Base-by-base conservation (phyloP, 805 yeast species). In the Wickerhamomyces ciferrii region DNA sequence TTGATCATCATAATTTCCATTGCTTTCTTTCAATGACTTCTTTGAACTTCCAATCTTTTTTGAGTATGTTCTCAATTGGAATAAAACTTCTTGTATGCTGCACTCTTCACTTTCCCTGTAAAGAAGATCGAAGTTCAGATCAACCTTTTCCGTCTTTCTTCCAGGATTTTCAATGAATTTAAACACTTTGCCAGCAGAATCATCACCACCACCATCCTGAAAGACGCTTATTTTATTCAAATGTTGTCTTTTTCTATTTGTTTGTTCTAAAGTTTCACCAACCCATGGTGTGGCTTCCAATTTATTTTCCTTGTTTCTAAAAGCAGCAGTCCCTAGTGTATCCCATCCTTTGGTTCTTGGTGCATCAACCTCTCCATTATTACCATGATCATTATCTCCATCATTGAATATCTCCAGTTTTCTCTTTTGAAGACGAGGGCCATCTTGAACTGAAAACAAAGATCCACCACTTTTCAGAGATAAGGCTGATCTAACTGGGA, bases 1-100 rank as follows among this genome's bases (percentile, higher is more conserved):
- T n/a, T n/a, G n/a, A n/a, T n/a, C n/a, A n/a, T n/a, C n/a, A n/a
- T n/a, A n/a, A n/a, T n/a, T n/a, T n/a, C n/a, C n/a, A n/a, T n/a
- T n/a, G n/a, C n/a, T n/a, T n/a, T n/a, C n/a, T n/a, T n/a, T n/a
- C n/a, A n/a, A n/a, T n/a, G n/a, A n/a, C n/a, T n/a, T n/a, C n/a
- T n/a, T n/a, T n/a, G n/a, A n/a, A n/a, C n/a, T n/a, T n/a, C n/a
- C n/a, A n/a, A n/a, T 42, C 17, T 35, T 35, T 11, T 6, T 20
- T 17, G 19, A 11, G 14, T 17, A 7, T 5, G 3, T 7, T 10
- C 39, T 37, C 17, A 37, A 21, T 21, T 37, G 15, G 7, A 14
- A 84, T 41, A 87, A 63, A 2, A 89, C 61, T 57, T 91, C 96
- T 39, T 74, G 78, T 4, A 84, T 58, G 48, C 85, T 81, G 43